Conservation (phyloP, 75 land plant species). For the Selaginella tamariscina region DNA sequence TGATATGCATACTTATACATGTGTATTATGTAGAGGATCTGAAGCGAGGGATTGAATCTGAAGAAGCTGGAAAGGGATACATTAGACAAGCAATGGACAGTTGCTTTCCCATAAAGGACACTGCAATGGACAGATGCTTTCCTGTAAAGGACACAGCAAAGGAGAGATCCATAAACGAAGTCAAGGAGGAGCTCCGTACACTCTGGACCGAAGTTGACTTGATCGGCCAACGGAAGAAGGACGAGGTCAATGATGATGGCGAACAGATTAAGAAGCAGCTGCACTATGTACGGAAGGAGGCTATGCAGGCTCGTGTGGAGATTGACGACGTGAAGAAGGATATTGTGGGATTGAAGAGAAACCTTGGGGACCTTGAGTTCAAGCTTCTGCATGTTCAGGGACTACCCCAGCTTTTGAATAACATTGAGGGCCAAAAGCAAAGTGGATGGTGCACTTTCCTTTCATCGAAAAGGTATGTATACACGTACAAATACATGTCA, state of each 20-base stretch:
- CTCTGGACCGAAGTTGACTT: background rate
- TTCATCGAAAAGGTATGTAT: conserved; percentile 20
- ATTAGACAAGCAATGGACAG: background rate
- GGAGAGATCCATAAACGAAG: background rate
- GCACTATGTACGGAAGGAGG: conserved; percentile 25
- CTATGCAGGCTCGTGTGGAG: conserved; percentile 13
- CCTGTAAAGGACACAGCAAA: background rate
- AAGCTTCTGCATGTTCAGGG: background rate
- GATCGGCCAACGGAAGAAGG: background rate
- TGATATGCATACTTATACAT: too few species aligned
- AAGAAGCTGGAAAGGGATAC: background rate
- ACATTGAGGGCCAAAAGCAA: conserved; percentile 4
- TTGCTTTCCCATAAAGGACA: background rate
- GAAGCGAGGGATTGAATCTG: background rate
- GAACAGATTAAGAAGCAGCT: conserved; percentile 22
- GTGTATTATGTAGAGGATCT: background rate
- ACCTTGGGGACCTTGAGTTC: background rate
- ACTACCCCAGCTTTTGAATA: background rate
- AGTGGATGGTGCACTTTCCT: background rate
- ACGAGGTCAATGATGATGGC: conserved; percentile 17
- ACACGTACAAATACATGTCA: too few species aligned
- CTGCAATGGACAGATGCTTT: too few species aligned
- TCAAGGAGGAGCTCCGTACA: background rate
- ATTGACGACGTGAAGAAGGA: conserved; percentile 11
- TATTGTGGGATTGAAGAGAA: background rate